These are phyloP conservation scores for Aphanomyces invadans DNA, from an alignment of 352 stramenopile genomes.

Conservation along the genomic window DNA sequence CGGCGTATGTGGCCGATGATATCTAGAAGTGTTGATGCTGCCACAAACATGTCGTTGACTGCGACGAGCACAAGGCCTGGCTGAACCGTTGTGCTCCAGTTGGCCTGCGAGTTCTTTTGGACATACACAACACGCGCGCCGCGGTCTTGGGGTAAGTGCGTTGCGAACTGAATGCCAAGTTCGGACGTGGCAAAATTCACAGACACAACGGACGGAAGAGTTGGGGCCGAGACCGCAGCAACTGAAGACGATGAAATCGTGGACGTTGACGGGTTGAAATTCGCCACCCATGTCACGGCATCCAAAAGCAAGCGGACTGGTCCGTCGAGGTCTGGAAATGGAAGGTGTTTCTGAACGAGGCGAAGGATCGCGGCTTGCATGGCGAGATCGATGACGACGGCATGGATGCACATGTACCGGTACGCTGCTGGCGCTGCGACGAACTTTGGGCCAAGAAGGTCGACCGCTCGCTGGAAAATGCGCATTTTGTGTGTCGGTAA, in stretches of 20 bases:
- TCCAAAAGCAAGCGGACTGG: slow-evolving; percentile 28
- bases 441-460: background rate
- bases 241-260: slow-evolving; percentile 32
- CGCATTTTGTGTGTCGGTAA: slow-evolving; percentile 79
- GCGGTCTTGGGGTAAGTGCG: slow-evolving; percentile 61
- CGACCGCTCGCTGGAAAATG: slow-evolving; percentile 25
- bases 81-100: slow-evolving; percentile 55
- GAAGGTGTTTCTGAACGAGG: background rate
- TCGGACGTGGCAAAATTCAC: slow-evolving; percentile 79
- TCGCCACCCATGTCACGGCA: slow-evolving; percentile 70
- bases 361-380: slow-evolving; percentile 42
- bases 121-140: slow-evolving; percentile 69
- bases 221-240: slow-evolving; percentile 7
- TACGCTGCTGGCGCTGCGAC: background rate
- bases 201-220: slow-evolving; percentile 49
- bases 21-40: slow-evolving; percentile 73
- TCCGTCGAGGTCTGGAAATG: background rate
- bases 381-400: slow-evolving; percentile 62
- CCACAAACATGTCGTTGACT: slow-evolving; percentile 75
- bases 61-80: slow-evolving; percentile 68
- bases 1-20: slow-evolving; percentile 52
- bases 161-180: slow-evolving; percentile 73
- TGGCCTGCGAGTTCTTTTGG: slow-evolving; percentile 73
- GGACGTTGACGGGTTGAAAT: background rate
- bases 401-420: slow-evolving; percentile 31